Base-by-base conservation (phyloP, 140 eudicot species). In the Ambrosia hybrid region DNA sequence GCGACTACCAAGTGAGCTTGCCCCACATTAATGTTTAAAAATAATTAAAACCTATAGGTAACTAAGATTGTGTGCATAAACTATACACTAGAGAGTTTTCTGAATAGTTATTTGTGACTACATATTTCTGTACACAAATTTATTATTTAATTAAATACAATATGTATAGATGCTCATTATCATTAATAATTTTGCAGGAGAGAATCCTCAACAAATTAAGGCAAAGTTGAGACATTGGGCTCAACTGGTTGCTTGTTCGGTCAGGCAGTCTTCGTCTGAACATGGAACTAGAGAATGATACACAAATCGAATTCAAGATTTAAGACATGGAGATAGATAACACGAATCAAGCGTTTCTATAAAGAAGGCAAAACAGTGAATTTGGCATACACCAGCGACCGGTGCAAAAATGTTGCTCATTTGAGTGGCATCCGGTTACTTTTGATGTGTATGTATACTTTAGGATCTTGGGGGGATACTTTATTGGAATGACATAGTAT, bases 151-250 rank as follows among this genome's bases (percentile, higher is more conserved):
- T 21, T 21, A 21, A 21, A 21, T 21, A 21, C 26, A 21, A 21
- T 21, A 21, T 21, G 26, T 21, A 21, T 21, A 21, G 26, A 21
- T 21, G 26, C 37, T 39, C 16, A 7, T 21, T 66, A 17, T 57
- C 2, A 15, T 38, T 26, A 60, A 4, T 57, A 53, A 30, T 17
- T 76, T 72, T 72, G 76, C 73, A 84, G 93, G 93, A 51, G 89
- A 87, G 36, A 83, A 76, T 82, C 89, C 93, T 6, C 78, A 82
- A 68, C 82, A 87, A 33, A 82, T 87, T 72, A 87, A 87, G 74
- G 79, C 87, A 55, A 87, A 79, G 79, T 79, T 87, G 78, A 76
- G 89, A 77, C 92, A 86, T 45, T 86, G 92, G 92, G 92, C 89
- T 17, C 89, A 83, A 60, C 85, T 83, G 13, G 92, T 87, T 14